Evolutionary conservation across 2,329 filamentous ascomycete genomes (phyloP), one percentile per base, ranked within the genome.

Genomic region (Trichoderma brevicompactum): DNA sequence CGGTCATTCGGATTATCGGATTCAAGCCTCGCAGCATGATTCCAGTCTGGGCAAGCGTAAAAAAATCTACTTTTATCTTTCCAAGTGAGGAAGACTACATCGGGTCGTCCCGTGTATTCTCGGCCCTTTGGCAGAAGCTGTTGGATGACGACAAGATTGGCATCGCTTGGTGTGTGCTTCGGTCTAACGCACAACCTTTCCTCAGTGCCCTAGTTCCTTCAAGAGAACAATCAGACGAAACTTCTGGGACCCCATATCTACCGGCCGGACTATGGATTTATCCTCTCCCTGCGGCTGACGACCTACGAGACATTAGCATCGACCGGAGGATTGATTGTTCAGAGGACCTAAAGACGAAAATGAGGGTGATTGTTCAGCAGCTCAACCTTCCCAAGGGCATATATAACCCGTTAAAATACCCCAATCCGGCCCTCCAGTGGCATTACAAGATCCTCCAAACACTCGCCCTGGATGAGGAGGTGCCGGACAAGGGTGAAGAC

Each of bases 361-460:
- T 97, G 94, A 86, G 92, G 54, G 84, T 84, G 6, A 86, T 97
- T 4, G 82, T 97, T 2, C 90, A 95, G 74, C 92, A 96, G 70
- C 81, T 97, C 0, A 92, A 97, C 74, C 85, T 99, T 7, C 95
- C 95, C 0, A 94, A 92, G 72, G 93, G 86, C 6, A 82, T 86
- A 38, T 99, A 96, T 74, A 90, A 96, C 70, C 94, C 94, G 1
- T 81, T 82, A 1, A 95, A 90, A 73, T 98, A 97, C 72, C 92
- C 95, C 0, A 99, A 99, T 68, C 93, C 94, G 9, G 86, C 91
- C 8, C 82, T 99, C 28, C 95, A 99, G 78, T 99, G 94, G 94
- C 95, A 98, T 79, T 99, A 98, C 81, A 89, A 88, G 68, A 96
- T 99, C 52, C 81, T 99, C 0, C 95, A 99, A 78, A 90, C 92